These are phyloP conservation scores for Strobilomyces confusus DNA, from an alignment of 768 basidiomycete species.

Conservation along the genomic window DNA sequence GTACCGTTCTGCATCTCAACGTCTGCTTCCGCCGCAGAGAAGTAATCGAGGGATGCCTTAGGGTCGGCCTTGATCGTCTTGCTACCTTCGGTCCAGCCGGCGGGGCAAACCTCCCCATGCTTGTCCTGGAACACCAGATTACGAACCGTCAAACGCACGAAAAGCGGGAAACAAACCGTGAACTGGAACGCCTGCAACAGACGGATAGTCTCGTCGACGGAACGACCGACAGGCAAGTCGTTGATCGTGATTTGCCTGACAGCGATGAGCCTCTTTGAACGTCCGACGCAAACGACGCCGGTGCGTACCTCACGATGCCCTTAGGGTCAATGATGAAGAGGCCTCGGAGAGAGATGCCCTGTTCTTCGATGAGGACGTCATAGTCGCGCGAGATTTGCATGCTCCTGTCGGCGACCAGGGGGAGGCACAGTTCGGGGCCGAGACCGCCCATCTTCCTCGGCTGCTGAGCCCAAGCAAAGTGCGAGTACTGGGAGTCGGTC, in stretches of 20 bases:
- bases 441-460: constrained; percentile 84
- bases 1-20: constrained; percentile 35
- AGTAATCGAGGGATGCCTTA: constrained; percentile 70
- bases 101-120: constrained; percentile 91
- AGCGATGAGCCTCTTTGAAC: neutral
- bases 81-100: constrained; percentile 79
- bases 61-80: constrained; percentile 85
- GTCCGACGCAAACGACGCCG: neutral
- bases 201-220: constrained; percentile 88
- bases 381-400: constrained; percentile 83
- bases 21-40: constrained; percentile 34
- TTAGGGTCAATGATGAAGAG: constrained; percentile 86
- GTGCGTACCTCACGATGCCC: constrained; percentile 59
- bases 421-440: constrained; percentile 82
- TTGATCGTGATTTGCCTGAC: constrained; percentile 81
- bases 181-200: constrained; percentile 94
- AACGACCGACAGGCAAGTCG: constrained; percentile 92
- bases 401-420: constrained; percentile 75
- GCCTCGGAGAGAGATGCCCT: constrained; percentile 84
- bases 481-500: constrained; percentile 86
- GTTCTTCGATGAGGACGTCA: constrained; percentile 83
- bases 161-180: constrained; percentile 45
- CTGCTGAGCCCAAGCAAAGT: constrained; percentile 83
- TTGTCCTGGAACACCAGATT: constrained; percentile 46
- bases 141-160: neutral